Evolutionary conservation across 345 rosid genomes (phyloP), one percentile per base, ranked within the genome.

Genomic region (Kernera saxatilis): DNA sequence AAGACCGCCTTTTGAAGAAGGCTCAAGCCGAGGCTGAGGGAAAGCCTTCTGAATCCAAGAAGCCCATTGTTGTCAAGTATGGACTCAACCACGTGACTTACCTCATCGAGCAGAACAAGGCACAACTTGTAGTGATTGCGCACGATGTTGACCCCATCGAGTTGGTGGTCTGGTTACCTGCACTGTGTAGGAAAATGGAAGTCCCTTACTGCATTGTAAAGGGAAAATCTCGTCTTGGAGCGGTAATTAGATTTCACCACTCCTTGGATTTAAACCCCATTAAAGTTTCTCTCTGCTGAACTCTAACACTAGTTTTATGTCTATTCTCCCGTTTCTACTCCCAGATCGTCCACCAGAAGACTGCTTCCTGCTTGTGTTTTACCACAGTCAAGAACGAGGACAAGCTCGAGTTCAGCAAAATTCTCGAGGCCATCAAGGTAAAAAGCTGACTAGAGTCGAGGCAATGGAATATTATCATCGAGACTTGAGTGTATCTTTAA

Each of bases 61-160:
- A 87, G 82, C 92, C 92, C 4, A 85, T 87, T 66, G 83, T 79
- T 14, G 89, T 85, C 10, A 87, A 87, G 71, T 87, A 87, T 48
- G 92, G 92, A 3, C 87, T 87, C 65, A 87, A 87, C 78, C 92
- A 87, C 37, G 83, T 87, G 9, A 87, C 89, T 4, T 87, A 87
- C 79, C 85, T 87, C 52, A 87, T 87, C 19, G 92, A 87, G 82
- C 89, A 87, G 89, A 87, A 87, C 77, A 87, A 87, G 74, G 92
- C 92, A 1, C 87, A 85, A 53, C 49, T 89, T 78, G 96, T 89
- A 2, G 87, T 87, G 37, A 89, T 89, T 46, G 96, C 96, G 3
- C 96, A 87, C 29, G 96, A 89, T 69, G 96, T 89, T 39, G 96
- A 89, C 62, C 96, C 96, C 0, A 89, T 89, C 11, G 93, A 89